Evolutionary conservation across 129 eudicot genomes (phyloP).

Genomic region (Helichrysum umbraculigerum): DNA sequence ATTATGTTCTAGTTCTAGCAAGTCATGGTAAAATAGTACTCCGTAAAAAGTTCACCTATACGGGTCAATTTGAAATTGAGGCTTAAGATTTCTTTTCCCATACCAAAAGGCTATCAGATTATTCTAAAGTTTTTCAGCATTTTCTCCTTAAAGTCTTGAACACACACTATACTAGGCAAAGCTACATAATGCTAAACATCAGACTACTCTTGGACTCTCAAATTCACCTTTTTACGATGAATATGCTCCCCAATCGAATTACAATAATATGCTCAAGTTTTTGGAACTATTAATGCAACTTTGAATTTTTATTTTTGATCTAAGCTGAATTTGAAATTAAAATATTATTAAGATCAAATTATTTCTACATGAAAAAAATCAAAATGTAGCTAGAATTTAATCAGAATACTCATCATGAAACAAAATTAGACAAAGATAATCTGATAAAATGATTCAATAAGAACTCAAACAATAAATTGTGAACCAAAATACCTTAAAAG

Average conservation of each 20-base stretch:
- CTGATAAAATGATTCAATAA: not conserved
- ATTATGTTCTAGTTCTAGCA: not conserved
- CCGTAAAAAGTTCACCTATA: too few relatives aligned
- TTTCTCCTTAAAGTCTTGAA: constrained; percentile 1
- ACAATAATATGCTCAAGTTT: not conserved
- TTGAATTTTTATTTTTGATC: too few relatives aligned
- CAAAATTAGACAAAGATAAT: not conserved
- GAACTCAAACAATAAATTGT: constrained; percentile 4
- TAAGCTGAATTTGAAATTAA: not conserved
- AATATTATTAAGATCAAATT: not conserved
- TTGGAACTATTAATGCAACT: not conserved
- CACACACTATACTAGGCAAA: not conserved
- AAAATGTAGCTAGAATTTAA: constrained; percentile 5
- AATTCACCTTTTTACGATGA: not conserved
- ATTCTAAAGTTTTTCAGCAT: not conserved
- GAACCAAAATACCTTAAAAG: constrained; percentile 63
- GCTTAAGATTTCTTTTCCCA: not conserved
- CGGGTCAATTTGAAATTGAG: too few relatives aligned
- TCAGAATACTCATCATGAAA: not conserved
- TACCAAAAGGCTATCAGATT: not conserved
- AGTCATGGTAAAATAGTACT: not conserved
- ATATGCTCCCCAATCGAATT: not conserved
- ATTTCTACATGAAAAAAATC: constrained; percentile 13
- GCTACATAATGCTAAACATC: constrained; percentile 7
- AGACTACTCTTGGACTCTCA: not conserved